These are phyloP conservation scores for Sequoia sempervirens DNA, from an alignment of 75 land plant genomes.

Conservation along the genomic window DNA sequence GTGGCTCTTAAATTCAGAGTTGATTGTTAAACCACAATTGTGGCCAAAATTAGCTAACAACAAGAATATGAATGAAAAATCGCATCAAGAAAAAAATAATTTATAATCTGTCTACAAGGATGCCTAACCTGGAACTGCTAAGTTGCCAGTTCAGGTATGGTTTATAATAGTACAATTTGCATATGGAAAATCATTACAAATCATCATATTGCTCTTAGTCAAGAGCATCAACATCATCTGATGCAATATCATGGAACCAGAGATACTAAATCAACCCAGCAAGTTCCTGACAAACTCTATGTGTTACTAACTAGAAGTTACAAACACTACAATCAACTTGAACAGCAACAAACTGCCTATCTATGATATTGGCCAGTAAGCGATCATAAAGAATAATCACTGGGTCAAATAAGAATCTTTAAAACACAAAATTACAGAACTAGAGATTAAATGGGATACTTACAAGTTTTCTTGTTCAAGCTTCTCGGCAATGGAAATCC, in stretches of 20 bases:
- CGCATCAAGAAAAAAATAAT: neutral
- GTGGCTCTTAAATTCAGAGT: neutral
- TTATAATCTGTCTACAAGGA: neutral
- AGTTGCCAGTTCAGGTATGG: too few species aligned
- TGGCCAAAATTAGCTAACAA: neutral
- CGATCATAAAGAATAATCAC: neutral
- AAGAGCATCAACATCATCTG: neutral
- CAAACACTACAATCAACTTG: neutral
- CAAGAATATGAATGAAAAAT: neutral
- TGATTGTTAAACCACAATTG: neutral
- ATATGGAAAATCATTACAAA: neutral
- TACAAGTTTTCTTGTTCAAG: slow-evolving; percentile 86
- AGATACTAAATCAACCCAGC: neutral
- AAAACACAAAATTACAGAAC: neutral
- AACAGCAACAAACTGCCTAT: neutral
- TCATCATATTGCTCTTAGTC: too few species aligned
- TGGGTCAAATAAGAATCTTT: too few species aligned
- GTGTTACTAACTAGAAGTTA: neutral
- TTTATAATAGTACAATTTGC: neutral
- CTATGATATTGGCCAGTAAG: neutral
- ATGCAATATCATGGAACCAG: neutral
- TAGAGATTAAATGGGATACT: slow-evolving; percentile 11
- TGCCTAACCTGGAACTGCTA: neutral
- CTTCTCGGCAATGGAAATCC: slow-evolving; percentile 70
- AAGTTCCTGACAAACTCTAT: neutral